Conservation (phyloP, 441 rosid species). For the Hura crepitans region DNA sequence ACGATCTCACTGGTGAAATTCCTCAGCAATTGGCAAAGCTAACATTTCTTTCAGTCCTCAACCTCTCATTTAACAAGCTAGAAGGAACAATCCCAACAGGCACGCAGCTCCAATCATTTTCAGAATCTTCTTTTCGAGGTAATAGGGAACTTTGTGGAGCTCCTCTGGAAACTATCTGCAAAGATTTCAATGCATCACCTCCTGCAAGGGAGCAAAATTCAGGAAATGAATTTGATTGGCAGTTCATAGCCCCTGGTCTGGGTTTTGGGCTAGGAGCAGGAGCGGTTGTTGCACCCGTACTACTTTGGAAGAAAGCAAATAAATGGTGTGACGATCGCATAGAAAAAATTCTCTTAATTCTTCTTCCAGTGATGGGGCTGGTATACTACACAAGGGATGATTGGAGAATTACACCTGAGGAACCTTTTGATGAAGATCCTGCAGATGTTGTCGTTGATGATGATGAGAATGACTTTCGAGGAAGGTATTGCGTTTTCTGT, state of each 20-base stretch:
- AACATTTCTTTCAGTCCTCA: conserved; percentile 12
- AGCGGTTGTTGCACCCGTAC: conserved; percentile 32
- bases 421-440: conserved; percentile 24
- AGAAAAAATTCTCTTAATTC: conserved; percentile 37
- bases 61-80: conserved; percentile 15
- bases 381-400: conserved; percentile 39
- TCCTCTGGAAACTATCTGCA: conserved; percentile 28
- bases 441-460: conserved; percentile 11
- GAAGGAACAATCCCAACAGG: background rate
- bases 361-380: conserved; percentile 44
- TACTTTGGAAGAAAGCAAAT: conserved; percentile 32
- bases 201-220: background rate
- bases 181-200: background rate
- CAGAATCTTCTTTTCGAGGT: conserved; percentile 26
- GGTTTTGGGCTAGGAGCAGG: conserved; percentile 56
- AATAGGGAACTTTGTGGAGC: conserved; percentile 41
- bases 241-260: conserved; percentile 37
- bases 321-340: conserved; percentile 30
- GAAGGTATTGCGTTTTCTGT: conserved; percentile 56
- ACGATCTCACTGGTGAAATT: conserved; percentile 8
- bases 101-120: conserved; percentile 17
- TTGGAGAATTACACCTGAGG: conserved; percentile 27
- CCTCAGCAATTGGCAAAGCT: conserved; percentile 10
- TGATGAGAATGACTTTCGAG: conserved; percentile 17
- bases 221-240: conserved; percentile 36